Conservation (phyloP, 1,284 basidiomycete species). For the Irpex lacteus region DNA sequence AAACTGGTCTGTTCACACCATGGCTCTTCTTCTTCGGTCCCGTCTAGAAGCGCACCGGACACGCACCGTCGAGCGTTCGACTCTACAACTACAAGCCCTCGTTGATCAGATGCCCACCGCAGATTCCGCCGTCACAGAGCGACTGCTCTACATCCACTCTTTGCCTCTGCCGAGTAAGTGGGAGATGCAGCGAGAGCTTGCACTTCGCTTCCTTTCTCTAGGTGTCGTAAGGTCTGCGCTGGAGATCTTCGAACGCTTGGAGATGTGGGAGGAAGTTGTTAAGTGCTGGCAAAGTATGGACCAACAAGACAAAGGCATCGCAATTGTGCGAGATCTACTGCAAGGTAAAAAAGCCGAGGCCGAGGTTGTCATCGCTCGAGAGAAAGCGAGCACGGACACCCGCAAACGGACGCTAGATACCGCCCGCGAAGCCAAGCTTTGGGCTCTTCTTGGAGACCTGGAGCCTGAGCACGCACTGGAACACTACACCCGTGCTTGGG, state of each 20-base stretch:
- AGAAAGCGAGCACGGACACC: constrained; percentile 44
- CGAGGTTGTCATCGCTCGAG: constrained; percentile 66
- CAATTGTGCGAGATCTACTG: constrained; percentile 80
- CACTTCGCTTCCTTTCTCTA: constrained; percentile 74
- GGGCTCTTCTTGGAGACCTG: constrained; percentile 95
- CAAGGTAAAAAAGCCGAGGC: constrained; percentile 81
- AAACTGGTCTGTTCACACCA: constrained; percentile 95
- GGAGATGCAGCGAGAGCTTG: constrained; percentile 90
- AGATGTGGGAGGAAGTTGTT: constrained; percentile 97
- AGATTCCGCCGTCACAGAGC: constrained; percentile 68
- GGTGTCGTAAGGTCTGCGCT: constrained; percentile 87
- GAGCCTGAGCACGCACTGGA: constrained; percentile 65
- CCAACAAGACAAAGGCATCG: constrained; percentile 69
- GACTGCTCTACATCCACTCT: constrained; percentile 77
- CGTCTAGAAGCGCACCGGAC: constrained; percentile 84
- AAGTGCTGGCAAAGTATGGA: constrained; percentile 83
- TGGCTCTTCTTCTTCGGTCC: constrained; percentile 88
- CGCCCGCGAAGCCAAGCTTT: constrained; percentile 86
- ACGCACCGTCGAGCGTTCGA: constrained; percentile 87
- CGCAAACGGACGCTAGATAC: constrained; percentile 54
- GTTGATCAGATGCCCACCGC: constrained; percentile 93
- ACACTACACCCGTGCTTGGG: constrained; percentile 87
- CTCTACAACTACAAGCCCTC: constrained; percentile 88
- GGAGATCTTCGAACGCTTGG: constrained; percentile 88
- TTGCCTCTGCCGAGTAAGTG: constrained; percentile 84